Evolutionary conservation across 768 basidiomycete genomes (phyloP).

Genomic region (Lentinus brumalis): DNA sequence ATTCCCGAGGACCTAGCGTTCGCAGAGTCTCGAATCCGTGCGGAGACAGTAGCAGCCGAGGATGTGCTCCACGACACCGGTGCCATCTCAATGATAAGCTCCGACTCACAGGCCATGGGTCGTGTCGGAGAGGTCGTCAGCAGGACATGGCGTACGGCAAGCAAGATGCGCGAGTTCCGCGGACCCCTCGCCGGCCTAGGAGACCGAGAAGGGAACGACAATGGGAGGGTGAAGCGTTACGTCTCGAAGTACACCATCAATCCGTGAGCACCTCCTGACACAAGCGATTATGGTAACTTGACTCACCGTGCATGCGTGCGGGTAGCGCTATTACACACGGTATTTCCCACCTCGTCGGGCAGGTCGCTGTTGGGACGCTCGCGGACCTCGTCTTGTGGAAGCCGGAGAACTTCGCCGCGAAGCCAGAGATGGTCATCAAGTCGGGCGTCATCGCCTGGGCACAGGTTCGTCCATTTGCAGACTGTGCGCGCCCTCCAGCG

Average conservation of each 20-base stretch:
- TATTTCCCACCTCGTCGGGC: constrained; percentile 84
- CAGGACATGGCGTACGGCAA: constrained; percentile 95
- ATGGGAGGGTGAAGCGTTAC: constrained; percentile 91
- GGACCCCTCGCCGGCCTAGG: constrained; percentile 75
- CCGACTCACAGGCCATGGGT: constrained; percentile 98
- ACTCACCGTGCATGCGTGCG: background rate
- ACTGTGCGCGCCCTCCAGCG: background rate
- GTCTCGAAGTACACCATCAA: constrained; percentile 97
- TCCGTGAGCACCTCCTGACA: constrained; percentile 61
- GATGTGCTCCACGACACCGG: constrained; percentile 92
- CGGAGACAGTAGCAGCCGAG: constrained; percentile 96
- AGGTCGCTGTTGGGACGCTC: constrained; percentile 77
- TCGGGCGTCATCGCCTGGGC: constrained; percentile 92
- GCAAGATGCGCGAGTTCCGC: constrained; percentile 82
- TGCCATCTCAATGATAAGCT: constrained; percentile 95
- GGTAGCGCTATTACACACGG: constrained; percentile 91
- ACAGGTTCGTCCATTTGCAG: constrained; percentile 54
- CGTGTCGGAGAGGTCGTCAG: constrained; percentile 93
- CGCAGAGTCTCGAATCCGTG: constrained; percentile 95
- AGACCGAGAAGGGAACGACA: constrained; percentile 73
- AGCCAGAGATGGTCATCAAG: constrained; percentile 94
- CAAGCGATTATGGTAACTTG: background rate
- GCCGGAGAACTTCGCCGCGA: constrained; percentile 89
- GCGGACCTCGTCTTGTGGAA: constrained; percentile 97
- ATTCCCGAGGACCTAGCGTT: constrained; percentile 94